Evolutionary conservation across 1,284 basidiomycete genomes (phyloP).

Genomic region (Trichosporon ovoides): DNA sequence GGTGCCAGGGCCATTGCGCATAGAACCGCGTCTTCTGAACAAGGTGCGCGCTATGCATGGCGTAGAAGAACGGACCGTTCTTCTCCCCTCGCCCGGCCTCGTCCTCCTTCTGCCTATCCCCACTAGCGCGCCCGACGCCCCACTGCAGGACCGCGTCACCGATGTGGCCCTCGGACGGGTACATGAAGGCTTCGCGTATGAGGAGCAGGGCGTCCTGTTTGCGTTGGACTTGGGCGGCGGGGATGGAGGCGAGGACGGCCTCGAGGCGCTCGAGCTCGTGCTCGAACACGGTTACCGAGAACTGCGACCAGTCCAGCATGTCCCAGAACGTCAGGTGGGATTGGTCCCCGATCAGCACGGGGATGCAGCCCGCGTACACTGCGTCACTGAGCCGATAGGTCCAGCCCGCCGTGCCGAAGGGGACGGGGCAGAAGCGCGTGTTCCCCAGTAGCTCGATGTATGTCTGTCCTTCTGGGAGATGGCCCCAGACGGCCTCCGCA

Average conservation of each 20-base stretch:
- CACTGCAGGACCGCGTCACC: conserved; percentile 5
- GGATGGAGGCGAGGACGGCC: conserved; percentile 35
- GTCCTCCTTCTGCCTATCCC: not conserved
- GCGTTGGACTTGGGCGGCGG: conserved; percentile 29
- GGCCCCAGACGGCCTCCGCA: conserved; percentile 6
- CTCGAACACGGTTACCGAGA: conserved; percentile 40
- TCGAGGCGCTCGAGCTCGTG: conserved; percentile 39
- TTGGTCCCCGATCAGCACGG: conserved; percentile 44
- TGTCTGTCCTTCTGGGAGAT: conserved; percentile 12
- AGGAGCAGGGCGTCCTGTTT: conserved; percentile 46
- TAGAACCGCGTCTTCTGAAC: not conserved
- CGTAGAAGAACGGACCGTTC: conserved; percentile 32
- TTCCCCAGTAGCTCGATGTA: conserved; percentile 42
- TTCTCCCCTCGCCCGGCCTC: conserved; percentile 14
- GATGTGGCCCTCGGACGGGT: conserved; percentile 30
- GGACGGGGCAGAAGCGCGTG: conserved; percentile 45
- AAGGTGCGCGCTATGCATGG: conserved; percentile 24
- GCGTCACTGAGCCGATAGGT: conserved; percentile 43
- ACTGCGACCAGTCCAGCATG: conserved; percentile 45
- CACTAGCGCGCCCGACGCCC: not conserved
- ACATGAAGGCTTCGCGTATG: conserved; percentile 46
- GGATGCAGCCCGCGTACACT: conserved; percentile 49
- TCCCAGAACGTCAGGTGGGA: conserved; percentile 43
- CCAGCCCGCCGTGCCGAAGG: conserved; percentile 40
- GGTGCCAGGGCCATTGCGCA: not conserved